These are phyloP conservation scores for Colletotrichum camelliae DNA, from an alignment of 2,329 filamentous ascomycete genomes.

Conservation along the genomic window DNA sequence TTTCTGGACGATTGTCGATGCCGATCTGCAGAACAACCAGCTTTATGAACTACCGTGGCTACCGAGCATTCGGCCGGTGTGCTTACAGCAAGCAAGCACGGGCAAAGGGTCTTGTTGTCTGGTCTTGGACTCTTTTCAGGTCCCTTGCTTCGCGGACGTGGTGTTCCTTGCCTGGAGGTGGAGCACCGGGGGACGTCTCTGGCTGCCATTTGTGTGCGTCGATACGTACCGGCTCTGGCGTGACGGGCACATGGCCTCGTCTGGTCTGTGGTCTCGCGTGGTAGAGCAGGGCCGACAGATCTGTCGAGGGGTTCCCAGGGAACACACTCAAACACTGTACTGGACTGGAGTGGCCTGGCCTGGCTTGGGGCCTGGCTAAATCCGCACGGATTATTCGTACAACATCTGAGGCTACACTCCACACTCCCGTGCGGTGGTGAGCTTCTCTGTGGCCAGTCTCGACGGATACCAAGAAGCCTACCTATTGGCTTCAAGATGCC, in stretches of 20 bases:
- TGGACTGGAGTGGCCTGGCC: neutral
- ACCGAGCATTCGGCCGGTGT: neutral
- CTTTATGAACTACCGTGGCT: neutral
- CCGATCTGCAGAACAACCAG: neutral
- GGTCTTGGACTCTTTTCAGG: neutral
- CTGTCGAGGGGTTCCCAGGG: neutral
- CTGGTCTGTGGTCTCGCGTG: constrained; percentile 18
- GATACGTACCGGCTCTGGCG: neutral
- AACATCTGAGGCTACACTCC: neutral
- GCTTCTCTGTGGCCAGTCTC: neutral
- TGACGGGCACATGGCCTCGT: constrained; percentile 18
- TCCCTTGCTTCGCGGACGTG: constrained; percentile 16
- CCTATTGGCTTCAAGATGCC: neutral
- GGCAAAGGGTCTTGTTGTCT: neutral
- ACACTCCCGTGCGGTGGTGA: neutral
- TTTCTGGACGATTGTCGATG: neutral
- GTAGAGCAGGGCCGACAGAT: constrained; percentile 17
- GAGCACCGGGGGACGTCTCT: neutral
- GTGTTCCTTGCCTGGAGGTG: constrained; percentile 4
- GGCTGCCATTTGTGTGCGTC: neutral
- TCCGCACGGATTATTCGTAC: neutral
- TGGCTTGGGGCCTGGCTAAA: neutral
- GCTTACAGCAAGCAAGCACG: neutral
- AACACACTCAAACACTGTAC: neutral
- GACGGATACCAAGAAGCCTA: neutral